Percentiles rank a stretch among this genome's conserved stretches.
These are phyloP conservation scores for Cenchrus americanus DNA, from an alignment of 176 grass and related monocot species.

Conservation along the genomic window DNA sequence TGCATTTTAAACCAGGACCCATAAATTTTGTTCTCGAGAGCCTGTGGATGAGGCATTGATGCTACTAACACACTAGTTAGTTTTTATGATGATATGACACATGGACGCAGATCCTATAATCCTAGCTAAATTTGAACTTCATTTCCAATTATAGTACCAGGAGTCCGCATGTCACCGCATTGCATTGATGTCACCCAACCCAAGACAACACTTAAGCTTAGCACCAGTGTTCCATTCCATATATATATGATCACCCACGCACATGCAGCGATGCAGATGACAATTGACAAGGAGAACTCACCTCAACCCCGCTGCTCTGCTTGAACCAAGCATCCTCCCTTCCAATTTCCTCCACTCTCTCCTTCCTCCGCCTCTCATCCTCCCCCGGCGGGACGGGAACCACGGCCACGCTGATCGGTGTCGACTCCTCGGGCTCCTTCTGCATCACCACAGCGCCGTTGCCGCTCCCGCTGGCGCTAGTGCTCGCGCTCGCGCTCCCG, in stretches of 20 bases:
- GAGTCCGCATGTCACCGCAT: not conserved
- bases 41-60: not conserved
- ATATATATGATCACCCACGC: not conserved
- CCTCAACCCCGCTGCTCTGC: slow-evolving; percentile 48
- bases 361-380: slow-evolving; percentile 73
- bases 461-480: not conserved
- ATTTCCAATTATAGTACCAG: not conserved
- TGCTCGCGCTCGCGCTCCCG: not conserved
- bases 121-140: slow-evolving; percentile 12
- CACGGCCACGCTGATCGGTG: not conserved
- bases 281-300: slow-evolving; percentile 31
- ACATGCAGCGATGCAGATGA: slow-evolving; percentile 1
- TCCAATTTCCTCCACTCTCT: slow-evolving; percentile 84
- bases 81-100: not conserved
- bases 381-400: slow-evolving; percentile 22
- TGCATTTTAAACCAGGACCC: not conserved
- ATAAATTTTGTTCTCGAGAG: not conserved
- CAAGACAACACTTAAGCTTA: not conserved
- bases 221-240: not conserved
- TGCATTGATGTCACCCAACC: not conserved
- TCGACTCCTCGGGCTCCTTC: not conserved
- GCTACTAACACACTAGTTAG: not conserved
- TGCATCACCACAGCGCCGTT: slow-evolving; percentile 25
- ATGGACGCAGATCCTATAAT: not conserved
- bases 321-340: slow-evolving; percentile 98